Base-by-base conservation (phyloP, 2,329 filamentous ascomycete species). In the Aspergillus sp. region DNA sequence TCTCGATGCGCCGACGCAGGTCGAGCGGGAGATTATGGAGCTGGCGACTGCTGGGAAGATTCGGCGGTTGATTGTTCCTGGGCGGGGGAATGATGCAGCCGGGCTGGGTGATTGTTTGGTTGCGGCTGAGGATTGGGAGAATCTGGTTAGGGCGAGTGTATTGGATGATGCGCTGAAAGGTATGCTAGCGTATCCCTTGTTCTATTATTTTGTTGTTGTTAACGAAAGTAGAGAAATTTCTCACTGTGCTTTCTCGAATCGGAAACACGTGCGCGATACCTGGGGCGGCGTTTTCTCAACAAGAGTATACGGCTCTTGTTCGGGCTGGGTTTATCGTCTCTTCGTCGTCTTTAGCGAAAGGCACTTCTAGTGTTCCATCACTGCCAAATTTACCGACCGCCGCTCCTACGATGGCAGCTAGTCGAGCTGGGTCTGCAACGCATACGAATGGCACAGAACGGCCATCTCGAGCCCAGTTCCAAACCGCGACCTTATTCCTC, bases 41-140 rank as follows among this genome's bases (percentile, higher is more conserved):
- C 69, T 86, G 32, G 71, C 82, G 4, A 76, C 76, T 26, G 67
- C 74, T 3, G 83, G 83, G 32, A 75, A 77, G 4, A 62, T 87
- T 18, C 76, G 84, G 34, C 81, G 81, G 57, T 71, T 88, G 48
- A 78, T 78, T 5, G 78, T 88, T 26, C 82, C 83, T 0, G 81
- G 83, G 15, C 75, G 85, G 45, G 85, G 84, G 11, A 79, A 77
- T 59, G 83, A 84, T 51, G 79, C 82, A 7, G 76, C 77, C 12
- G 81, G 81, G 5, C 71, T 85, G 11, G 83, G 83, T 3, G 85
- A 88, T 62, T 84, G 84, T 34, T 69, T 88, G 11, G 81, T 84
- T 17, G 68, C 83, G 38, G 73, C 80, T 3, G 75, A 78, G 49
- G 81, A 84, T 50, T 83, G 83, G 80, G 78, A 82, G 62, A 64